phyloP scores from a whole-genome alignment of 345 rosid species.

The Clausena lansium region DNA sequence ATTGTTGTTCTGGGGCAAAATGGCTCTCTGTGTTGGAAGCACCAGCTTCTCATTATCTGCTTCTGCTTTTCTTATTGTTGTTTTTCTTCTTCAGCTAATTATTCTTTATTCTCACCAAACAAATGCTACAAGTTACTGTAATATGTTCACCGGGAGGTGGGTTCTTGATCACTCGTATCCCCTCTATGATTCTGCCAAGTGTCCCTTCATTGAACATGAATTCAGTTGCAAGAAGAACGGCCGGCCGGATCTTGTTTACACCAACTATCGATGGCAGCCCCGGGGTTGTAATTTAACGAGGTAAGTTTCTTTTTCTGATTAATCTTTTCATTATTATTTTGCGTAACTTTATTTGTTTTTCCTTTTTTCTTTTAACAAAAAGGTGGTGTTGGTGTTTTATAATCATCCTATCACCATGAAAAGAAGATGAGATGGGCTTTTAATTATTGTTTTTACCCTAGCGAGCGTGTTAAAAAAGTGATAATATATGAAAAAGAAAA shows the following conservation, averaged over 20 bases:
- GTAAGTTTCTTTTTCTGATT: slow-evolving; percentile 23
- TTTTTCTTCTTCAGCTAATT: slow-evolving; percentile 17
- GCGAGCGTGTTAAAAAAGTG: background rate
- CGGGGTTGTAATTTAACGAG: slow-evolving; percentile 49
- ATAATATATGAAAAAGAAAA: too few species aligned
- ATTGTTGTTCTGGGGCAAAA: slow-evolving; percentile 10
- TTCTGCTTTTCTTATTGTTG: slow-evolving; percentile 13
- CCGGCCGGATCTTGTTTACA: slow-evolving; percentile 58
- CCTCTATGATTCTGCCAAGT: slow-evolving; percentile 48
- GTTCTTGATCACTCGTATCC: slow-evolving; percentile 63
- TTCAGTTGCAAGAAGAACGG: slow-evolving; percentile 68
- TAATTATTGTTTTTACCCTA: background rate
- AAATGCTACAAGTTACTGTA: slow-evolving; percentile 27
- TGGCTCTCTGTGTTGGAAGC: slow-evolving; percentile 17
- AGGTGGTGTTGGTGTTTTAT: background rate
- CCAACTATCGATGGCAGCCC: slow-evolving; percentile 77
- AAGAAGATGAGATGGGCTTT: background rate
- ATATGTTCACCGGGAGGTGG: slow-evolving; percentile 72
- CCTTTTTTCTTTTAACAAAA: background rate
- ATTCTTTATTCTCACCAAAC: slow-evolving; percentile 1
- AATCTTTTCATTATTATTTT: background rate
- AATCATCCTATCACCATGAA: background rate
- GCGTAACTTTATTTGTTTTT: background rate
- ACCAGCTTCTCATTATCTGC: slow-evolving; percentile 11
- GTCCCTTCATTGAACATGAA: slow-evolving; percentile 70